phyloP scores from a whole-genome alignment of 1,139 yeast genomes.

The Geotrichum macrosporum region DNA sequence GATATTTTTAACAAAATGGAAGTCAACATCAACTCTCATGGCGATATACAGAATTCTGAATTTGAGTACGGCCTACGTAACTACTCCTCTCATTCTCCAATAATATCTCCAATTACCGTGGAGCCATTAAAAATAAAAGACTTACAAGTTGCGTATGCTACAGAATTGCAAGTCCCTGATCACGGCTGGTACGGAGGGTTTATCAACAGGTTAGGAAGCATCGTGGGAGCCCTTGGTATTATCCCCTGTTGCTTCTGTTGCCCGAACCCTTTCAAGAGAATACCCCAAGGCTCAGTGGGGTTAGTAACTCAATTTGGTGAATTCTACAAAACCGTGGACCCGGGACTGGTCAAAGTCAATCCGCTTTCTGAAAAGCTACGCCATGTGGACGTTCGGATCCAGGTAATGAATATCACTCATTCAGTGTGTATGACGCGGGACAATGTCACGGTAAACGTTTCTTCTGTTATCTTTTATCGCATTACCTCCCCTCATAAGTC shows the following conservation, averaged over 20 bases:
- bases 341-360: constrained; percentile 63
- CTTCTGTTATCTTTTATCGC: constrained; percentile 66
- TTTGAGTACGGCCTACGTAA: too few species aligned
- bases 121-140: constrained; percentile 37
- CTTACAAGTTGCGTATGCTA: constrained; percentile 39
- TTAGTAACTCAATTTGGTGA: constrained; percentile 67
- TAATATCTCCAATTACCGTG: constrained; percentile 34
- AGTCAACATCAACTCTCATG: too few species aligned
- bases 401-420: constrained; percentile 61
- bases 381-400: constrained; percentile 53
- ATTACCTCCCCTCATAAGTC: constrained; percentile 69
- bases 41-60: too few species aligned
- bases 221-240: constrained; percentile 53
- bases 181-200: constrained; percentile 42
- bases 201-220: constrained; percentile 45
- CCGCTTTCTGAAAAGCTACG: constrained; percentile 58
- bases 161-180: constrained; percentile 37
- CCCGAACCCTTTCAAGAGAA: constrained; percentile 57
- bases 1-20: too few species aligned
- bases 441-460: constrained; percentile 57
- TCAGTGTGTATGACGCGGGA: constrained; percentile 68
- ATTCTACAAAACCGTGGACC: constrained; percentile 61
- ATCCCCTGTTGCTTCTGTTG: constrained; percentile 57
- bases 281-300: constrained; percentile 68
- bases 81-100: too few species aligned